Evolutionary conservation across 306 rosid genomes (phyloP).

Genomic region (Nissolia schottii): DNA sequence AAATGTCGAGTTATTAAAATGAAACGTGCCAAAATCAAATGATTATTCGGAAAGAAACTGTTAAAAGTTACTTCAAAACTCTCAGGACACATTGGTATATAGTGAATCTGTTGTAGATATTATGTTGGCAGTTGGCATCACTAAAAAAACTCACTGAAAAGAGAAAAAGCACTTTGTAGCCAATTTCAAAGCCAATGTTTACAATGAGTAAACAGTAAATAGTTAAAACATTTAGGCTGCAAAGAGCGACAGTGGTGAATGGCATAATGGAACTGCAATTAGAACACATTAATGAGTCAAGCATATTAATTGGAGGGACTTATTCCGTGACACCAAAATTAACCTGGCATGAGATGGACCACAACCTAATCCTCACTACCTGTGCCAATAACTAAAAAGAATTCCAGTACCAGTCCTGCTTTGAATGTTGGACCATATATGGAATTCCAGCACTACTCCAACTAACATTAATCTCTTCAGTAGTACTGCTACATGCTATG

Average conservation of each 20-base stretch:
- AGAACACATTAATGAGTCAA: not conserved
- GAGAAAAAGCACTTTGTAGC: no score
- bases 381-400: not conserved
- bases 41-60: not conserved
- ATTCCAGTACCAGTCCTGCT: not conserved
- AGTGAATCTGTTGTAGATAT: not conserved
- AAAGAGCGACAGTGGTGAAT: not conserved
- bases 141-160: no score
- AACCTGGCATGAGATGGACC: slow-evolving; percentile 4
- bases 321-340: not conserved
- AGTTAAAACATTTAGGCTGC: no score
- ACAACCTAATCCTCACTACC: not conserved
- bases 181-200: no score
- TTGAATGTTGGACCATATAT: not conserved
- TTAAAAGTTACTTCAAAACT: not conserved
- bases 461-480: not conserved
- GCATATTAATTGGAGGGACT: not conserved
- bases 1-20: not conserved
- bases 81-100: not conserved
- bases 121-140: no score
- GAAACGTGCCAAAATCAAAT: not conserved
- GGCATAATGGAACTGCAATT: not conserved
- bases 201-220: no score
- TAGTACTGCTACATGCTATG: not conserved
- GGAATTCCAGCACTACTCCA: not conserved